Base-by-base conservation (phyloP, 164 flowering plant genomes). In the Vitis labrusca region DNA sequence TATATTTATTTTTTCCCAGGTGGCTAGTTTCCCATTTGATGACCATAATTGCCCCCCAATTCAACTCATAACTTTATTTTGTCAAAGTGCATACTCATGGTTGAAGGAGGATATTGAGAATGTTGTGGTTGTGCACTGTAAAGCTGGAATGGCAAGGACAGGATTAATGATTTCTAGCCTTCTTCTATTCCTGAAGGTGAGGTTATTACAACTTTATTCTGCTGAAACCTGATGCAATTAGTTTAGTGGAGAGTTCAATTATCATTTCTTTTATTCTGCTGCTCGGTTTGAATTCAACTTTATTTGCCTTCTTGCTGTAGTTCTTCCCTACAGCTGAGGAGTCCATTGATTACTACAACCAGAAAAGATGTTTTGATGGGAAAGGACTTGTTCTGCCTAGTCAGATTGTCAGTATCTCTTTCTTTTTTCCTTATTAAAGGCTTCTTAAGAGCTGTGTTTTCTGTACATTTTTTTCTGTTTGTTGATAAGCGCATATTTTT, bases 141-240 rank as follows among this genome's bases (percentile, higher is more conserved):
- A 95, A 78, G 97, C 99, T 76, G 99, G 99, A 74, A 95, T 90
- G 94, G 99, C 98, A 15, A 89, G 99, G 81, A 95, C 99, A 48
- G 99, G 99, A 51, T 71, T 95, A 65, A 95, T 95, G 99, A 91
- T 95, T 71, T 95, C 98, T 59, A 93, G 99, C 83, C 97, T 95
- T 71, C 97, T 95, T 74, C 73, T 95, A 14, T 95, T 73, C 74
- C 80, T 95, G 75, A 95, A 95, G 91, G 99, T 91, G 63, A 73
- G 66, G n/a, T 67, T 60, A 13, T 56, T 54, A 15, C 11, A 14
- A 29, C 12, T 29, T 37, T 9, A 57, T 37, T n/a, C 30, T 19
- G 12, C 5, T 68, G 50, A 44, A 56, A 5, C 12, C 48, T 30
- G 51, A 50, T 8, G 60, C 30, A 37, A 19, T 23, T 19, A 65